Percentiles rank a stretch among this genome's conserved stretches.
Evolutionary conservation across 305 asterid genomes (phyloP).

Genomic region (Striga hermonthica): DNA sequence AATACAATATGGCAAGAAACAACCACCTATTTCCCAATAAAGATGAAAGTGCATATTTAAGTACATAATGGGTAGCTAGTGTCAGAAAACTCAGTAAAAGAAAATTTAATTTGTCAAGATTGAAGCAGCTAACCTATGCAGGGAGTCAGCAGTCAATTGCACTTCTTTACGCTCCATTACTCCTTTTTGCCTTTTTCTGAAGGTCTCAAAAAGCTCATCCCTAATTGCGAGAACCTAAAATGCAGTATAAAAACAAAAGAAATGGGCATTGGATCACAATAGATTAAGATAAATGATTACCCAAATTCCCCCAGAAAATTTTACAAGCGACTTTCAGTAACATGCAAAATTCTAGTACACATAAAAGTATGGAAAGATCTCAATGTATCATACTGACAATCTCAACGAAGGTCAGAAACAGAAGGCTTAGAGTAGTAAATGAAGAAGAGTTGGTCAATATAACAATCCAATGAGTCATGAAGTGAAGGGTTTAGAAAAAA

Average conservation of each 20-base stretch:
- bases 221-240: constrained; percentile 73
- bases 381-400: constrained; percentile 10
- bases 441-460: constrained; percentile 15
- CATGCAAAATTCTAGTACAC: constrained; percentile 22
- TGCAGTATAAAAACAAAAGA: constrained; percentile 12
- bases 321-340: constrained; percentile 3
- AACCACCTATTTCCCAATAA: not conserved
- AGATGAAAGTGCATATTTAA: not conserved
- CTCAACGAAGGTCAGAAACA: constrained; percentile 15
- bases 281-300: constrained; percentile 17
- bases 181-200: constrained; percentile 89
- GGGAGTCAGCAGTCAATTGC: constrained; percentile 85
- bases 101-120: constrained; percentile 24
- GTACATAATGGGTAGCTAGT: constrained; percentile 7
- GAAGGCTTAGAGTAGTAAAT: constrained; percentile 16
- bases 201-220: constrained; percentile 95
- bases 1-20: not conserved
- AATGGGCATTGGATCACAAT: constrained; percentile 22
- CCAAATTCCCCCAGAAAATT: constrained; percentile 16
- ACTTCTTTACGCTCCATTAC: constrained; percentile 92
- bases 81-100: constrained; percentile 20
- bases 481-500: not conserved
- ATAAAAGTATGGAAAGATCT: constrained; percentile 14
- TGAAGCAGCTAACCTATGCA: constrained; percentile 65
- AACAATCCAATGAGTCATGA: constrained; percentile 2